Evolutionary conservation across 1,284 basidiomycete genomes (phyloP).

Genomic region (Ustilago tritici): DNA sequence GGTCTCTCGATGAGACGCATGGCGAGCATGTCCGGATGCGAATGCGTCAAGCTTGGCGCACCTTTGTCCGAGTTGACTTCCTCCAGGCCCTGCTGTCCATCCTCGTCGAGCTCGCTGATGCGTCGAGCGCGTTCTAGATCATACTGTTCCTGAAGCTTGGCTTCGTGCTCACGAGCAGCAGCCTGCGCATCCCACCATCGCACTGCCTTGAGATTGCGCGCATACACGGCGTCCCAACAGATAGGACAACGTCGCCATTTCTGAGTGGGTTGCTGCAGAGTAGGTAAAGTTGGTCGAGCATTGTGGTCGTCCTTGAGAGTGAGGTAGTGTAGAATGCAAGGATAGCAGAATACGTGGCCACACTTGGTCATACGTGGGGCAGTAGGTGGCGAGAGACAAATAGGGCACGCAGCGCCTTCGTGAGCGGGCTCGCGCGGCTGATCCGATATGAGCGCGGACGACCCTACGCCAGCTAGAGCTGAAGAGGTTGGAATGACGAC

Average conservation of each 20-base stretch:
- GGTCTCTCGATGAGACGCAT: constrained; percentile 92
- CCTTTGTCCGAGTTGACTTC: constrained; percentile 14
- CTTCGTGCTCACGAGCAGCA: constrained; percentile 42
- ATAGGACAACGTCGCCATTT: constrained; percentile 80
- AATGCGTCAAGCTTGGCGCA: constrained; percentile 30
- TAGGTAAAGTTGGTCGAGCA: constrained; percentile 16
- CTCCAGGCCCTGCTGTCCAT: constrained; percentile 4
- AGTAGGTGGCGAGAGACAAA: constrained; percentile 89
- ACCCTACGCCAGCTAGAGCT: constrained; percentile 61
- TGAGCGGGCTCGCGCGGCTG: constrained; percentile 70
- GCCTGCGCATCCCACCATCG: constrained; percentile 72
- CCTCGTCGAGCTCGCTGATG: constrained; percentile 28
- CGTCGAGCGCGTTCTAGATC: constrained; percentile 28
- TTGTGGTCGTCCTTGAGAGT: constrained; percentile 38
- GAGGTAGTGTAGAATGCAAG: constrained; percentile 79
- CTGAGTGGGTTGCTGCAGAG: constrained; percentile 29
- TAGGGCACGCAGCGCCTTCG: constrained; percentile 85
- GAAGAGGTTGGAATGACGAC: constrained; percentile 85
- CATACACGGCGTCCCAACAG: constrained; percentile 92
- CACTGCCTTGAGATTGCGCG: constrained; percentile 91
- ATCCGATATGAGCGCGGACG: constrained; percentile 38
- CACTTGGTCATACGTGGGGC: constrained; percentile 97
- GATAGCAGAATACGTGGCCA: constrained; percentile 80
- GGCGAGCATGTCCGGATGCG: constrained; percentile 74
- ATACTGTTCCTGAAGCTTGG: constrained; percentile 31